These are phyloP conservation scores for Paracamarosporium sp. DNA, from an alignment of 2,329 filamentous ascomycete genomes.

Conservation along the genomic window DNA sequence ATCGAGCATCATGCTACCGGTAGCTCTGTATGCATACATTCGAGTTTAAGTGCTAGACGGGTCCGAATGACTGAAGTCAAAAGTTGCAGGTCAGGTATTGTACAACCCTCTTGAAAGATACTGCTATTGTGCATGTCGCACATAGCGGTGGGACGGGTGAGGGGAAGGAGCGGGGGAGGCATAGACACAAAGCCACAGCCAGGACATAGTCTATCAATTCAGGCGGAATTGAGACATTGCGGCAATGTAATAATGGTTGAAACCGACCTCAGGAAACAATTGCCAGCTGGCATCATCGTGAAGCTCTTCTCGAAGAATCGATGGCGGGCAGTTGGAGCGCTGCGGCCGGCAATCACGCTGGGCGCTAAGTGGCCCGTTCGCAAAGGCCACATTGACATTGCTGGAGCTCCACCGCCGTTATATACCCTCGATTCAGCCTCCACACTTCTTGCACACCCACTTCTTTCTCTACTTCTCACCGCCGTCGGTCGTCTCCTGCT, in stretches of 20 bases:
- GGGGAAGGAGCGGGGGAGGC: conserved; percentile 4
- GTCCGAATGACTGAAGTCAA: no score
- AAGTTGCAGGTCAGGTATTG: neutral
- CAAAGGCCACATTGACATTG: conserved; percentile 10
- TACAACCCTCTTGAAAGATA: neutral
- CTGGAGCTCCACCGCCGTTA: conserved; percentile 11
- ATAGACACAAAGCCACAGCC: neutral
- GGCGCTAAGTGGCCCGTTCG: conserved; percentile 5
- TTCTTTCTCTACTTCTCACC: conserved; percentile 16
- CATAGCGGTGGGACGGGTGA: conserved; percentile 4
- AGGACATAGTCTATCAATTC: neutral
- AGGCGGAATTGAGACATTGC: conserved; percentile 3
- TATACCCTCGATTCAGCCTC: conserved; percentile 11
- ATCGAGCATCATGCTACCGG: no score
- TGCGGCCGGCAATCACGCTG: conserved; percentile 1
- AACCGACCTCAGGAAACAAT: neutral
- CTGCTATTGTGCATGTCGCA: neutral
- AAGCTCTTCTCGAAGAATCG: conserved; percentile 29
- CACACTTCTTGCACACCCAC: conserved; percentile 18
- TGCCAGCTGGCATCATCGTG: conserved; percentile 30
- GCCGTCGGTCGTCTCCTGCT: conserved; percentile 36
- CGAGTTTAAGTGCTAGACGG: neutral
- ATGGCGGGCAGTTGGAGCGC: conserved; percentile 14
- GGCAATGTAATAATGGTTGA: neutral
- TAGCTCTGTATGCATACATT: neutral